phyloP scores from a whole-genome alignment of 768 basidiomycete species.

The Psilocybe sp. region DNA sequence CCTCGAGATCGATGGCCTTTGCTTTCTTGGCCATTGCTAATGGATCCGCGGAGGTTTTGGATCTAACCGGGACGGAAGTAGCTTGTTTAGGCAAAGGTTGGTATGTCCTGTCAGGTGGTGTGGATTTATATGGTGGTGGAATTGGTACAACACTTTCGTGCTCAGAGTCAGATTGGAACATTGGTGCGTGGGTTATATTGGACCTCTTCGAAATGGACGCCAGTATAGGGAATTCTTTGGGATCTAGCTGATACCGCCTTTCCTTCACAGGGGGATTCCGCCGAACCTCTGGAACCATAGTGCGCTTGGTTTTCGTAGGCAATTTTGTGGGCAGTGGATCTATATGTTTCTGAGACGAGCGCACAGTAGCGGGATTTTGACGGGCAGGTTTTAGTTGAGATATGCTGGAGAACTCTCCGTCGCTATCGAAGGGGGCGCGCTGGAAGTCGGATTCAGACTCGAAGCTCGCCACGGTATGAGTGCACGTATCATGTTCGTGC shows the following conservation, averaged over 20 bases:
- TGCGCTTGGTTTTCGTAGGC: background rate
- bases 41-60: too few relatives aligned
- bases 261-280: background rate
- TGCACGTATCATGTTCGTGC: background rate
- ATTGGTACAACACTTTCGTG: slow-evolving; percentile 13
- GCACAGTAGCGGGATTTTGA: too few relatives aligned
- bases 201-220: slow-evolving; percentile 5
- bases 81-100: too few relatives aligned
- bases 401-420: slow-evolving; percentile 7
- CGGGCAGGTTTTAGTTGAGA: slow-evolving; percentile 1
- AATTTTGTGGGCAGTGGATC: background rate
- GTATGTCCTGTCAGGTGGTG: slow-evolving; percentile 3
- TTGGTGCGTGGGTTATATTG: slow-evolving; percentile 1
- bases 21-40: slow-evolving; percentile 33
- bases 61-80: too few relatives aligned
- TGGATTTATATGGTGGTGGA: slow-evolving; percentile 23
- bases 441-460: slow-evolving; percentile 9
- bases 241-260: background rate
- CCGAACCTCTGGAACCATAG: background rate
- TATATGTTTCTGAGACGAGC: too few relatives aligned
- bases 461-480: slow-evolving; percentile 11
- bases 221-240: slow-evolving; percentile 7
- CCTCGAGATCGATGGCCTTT: slow-evolving; percentile 62
- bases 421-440: slow-evolving; percentile 1
- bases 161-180: slow-evolving; percentile 15